Evolutionary conservation across 352 stramenopile species (phyloP), one percentile per base, ranked within the genome.

Genomic region (Pythium apleroticum): DNA sequence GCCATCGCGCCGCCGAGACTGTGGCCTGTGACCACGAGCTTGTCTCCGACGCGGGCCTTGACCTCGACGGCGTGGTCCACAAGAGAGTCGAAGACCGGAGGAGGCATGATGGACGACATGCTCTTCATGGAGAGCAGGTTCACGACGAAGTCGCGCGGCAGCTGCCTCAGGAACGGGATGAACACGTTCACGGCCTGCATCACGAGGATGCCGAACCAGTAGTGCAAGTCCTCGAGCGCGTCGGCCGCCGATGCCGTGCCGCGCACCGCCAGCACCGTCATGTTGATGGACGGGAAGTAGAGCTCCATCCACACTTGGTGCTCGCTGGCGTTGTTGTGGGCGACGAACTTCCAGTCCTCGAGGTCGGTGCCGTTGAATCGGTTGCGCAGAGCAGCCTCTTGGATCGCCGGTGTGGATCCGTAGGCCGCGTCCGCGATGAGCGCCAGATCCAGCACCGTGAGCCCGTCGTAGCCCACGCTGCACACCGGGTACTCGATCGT

Each of bases 1-100:
- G 85, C 85, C 56, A 93, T 91, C 8, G 85, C 74, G 17, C 85
- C 85, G 12, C 85, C 85, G 17, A 93, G 74, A 71, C 81, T 91
- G 71, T 93, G 85, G 35, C 85, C 85, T 12, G 85, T 92, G 61
- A 93, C 59, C 27, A 93, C 80, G 35, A 93, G 66, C 46, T 84
- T 81, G 35, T 75, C 72, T n/a, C 75, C 76, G 7, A 90, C 75
- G 4, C 75, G 74, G 53, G 64, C 45, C 28, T 73, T 73, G 10
- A 81, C 74, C 54, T 74, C 61, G 10, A 72, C 35, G 4, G 84
- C 77, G 54, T 93, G 80, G 52, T 89, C 66, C 17, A 91, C 15
- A 45, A 92, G 33, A 7, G 80, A 66, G 17, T 67, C 73, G 61
- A 87, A 93, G 27, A 92, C 80, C 0, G 83, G 83, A 19, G 63